Evolutionary conservation across 306 rosid genomes (phyloP), one percentile per base, ranked within the genome.

Genomic region (Malus orientalis): DNA sequence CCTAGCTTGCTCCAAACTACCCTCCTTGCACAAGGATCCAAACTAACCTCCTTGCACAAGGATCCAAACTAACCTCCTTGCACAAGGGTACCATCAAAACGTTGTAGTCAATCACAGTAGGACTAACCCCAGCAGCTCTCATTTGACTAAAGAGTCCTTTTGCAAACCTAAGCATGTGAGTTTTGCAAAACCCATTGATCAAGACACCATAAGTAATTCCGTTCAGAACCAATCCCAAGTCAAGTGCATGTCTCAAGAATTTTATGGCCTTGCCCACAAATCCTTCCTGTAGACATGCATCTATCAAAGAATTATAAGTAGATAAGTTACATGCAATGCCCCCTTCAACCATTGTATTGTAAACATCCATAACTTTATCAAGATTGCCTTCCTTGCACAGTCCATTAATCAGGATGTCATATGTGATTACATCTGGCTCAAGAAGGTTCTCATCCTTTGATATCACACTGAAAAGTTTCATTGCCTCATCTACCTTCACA

Each of bases 141-240:
- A 59, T 86, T 76, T 87, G 90, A 74, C 23, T 49, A 68, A 94
- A 84, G 70, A 95, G 82, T 68, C 97, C 98, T 84, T 78, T 92
- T 59, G 96, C 98, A 68, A 95, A 57, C 29, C 77, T 84, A 61
- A 87, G 81, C 79, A 92, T 79, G 49, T 86, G 90, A 87, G 82
- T 86, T 80, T 88, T 87, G 88, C 98, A 95, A 70, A 95, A 82
- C 75, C 98, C 98, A 83, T 80, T 83, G 61, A 95, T 89, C 85
- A 92, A 80, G 45, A 89, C 55, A 78, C 88, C 80, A 20, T 79
- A 90, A 10, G 97, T 90, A 67, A 49, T 8, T 47, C 91, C 71
- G 59, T 92, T 82, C 15, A 91, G 96, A 74, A 71, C 82, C 72
- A 84, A 38, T 64, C 96, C 92, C 30, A 75, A 74, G 60, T 86